These are phyloP conservation scores for Desmodesmus armatus DNA, from an alignment of 139 green algal species.

Conservation along the genomic window DNA sequence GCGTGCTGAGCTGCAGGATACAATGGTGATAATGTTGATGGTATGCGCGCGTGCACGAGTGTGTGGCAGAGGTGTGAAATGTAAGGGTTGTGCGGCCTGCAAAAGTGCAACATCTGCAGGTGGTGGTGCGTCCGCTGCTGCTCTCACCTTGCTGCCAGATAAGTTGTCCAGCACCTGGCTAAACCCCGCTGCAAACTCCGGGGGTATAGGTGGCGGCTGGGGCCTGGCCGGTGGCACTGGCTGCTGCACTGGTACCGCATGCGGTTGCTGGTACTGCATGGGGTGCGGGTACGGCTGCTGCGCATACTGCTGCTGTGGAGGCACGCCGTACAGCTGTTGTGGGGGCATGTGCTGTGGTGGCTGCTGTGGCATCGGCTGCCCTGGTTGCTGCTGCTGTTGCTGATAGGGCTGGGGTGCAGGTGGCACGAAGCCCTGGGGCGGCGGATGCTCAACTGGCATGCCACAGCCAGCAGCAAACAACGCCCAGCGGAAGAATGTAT, in stretches of 20 bases:
- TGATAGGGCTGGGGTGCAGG: neutral
- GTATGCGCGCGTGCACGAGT: too few species aligned
- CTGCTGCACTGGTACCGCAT: neutral
- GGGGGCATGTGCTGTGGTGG: neutral
- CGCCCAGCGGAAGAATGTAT: slow-evolving; percentile 48
- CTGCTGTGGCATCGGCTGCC: slow-evolving; percentile 21
- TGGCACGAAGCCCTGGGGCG: neutral
- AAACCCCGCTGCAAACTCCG: slow-evolving; percentile 42
- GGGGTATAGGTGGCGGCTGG: slow-evolving; percentile 1
- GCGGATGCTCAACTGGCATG: slow-evolving; percentile 18
- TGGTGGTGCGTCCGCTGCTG: too few species aligned
- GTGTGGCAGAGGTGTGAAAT: too few species aligned
- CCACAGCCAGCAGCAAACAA: slow-evolving; percentile 40
- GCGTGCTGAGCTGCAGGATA: too few species aligned
- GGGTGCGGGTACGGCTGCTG: slow-evolving; percentile 5
- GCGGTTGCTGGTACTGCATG: slow-evolving; percentile 6
- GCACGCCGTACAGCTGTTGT: neutral
- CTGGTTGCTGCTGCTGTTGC: neutral
- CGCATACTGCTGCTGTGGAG: neutral
- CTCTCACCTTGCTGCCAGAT: slow-evolving; percentile 46
- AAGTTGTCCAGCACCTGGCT: slow-evolving; percentile 40
- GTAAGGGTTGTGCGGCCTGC: too few species aligned
- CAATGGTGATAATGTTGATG: too few species aligned
- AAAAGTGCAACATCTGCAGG: neutral
- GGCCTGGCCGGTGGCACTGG: neutral